Base-by-base conservation (phyloP, 768 basidiomycete genomes). In the Russula ochroleuca region DNA sequence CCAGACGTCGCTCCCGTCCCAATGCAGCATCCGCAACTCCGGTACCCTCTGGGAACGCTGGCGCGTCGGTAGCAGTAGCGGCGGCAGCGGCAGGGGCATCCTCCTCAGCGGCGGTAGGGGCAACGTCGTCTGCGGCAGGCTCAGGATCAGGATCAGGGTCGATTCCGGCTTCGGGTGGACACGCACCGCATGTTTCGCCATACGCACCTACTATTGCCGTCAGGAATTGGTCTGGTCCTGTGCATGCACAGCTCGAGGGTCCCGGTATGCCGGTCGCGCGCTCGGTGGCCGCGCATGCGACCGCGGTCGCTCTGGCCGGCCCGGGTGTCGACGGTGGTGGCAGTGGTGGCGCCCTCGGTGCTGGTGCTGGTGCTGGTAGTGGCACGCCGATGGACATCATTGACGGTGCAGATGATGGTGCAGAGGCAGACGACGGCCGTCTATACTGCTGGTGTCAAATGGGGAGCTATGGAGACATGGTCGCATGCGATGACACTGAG, bases 401-500 rank as follows among this genome's bases (percentile, higher is more conserved):
- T 5, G 77, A 75, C 0, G 82, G 80, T 38, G 75, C 49, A 4
- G 84, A 83, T 50, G 81, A 75, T 13, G 90, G 86, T 47, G 89
- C 81, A 5, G 81, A 80, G 52, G 80, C 76, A 19, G 82, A 81
- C 51, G 81, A 84, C 70, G 78, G 81, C 57, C 83, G 79, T 69
- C 80, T 81, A 15, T 96, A 98, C 72, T 98, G 94, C 75, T 81
- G 86, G 78, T 98, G 94, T 74, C 80, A 90, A 68, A 79, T 88
- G 19, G 81, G 85, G 64, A 93, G 91, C 70, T 94, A 88, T 69
- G 94, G 94, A 41, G 89, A 94, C 77, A 96, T 97, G 94, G 91
- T 97, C 69, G 94, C 87, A 25, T 97, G 94, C 73, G 94, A 97
- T 73, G 90, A 87, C 69, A 77, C 78, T 19, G 79, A 80, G 50